Conservation (phyloP, 345 rosid species). For the Pelargonium nanum region DNA sequence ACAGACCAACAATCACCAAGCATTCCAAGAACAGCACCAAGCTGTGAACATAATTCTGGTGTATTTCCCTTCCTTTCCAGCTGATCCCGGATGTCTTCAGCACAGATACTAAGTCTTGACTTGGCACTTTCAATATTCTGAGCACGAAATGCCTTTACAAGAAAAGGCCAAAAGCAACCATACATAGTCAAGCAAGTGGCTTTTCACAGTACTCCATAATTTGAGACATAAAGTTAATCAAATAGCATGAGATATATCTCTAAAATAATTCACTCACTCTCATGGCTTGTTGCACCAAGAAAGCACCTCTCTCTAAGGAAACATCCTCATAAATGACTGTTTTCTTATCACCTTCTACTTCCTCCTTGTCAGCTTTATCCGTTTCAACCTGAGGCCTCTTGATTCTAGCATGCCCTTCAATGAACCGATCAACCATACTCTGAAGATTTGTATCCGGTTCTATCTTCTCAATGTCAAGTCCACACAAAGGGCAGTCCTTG, state of each 20-base stretch:
- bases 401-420: slow-evolving; percentile 93
- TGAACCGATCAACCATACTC: slow-evolving; percentile 68
- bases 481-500: slow-evolving; percentile 90
- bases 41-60: slow-evolving; percentile 88
- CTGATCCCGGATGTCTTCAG: slow-evolving; percentile 73
- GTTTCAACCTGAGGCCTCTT: slow-evolving; percentile 49
- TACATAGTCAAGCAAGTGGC: slow-evolving; percentile 6
- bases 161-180: slow-evolving; percentile 8
- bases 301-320: slow-evolving; percentile 89
- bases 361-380: slow-evolving; percentile 31
- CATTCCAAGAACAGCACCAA: slow-evolving; percentile 97
- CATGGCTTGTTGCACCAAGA: slow-evolving; percentile 96
- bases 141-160: slow-evolving; percentile 66
- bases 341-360: slow-evolving; percentile 29
- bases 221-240: background rate
- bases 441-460: slow-evolving; percentile 72
- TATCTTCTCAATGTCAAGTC: slow-evolving; percentile 79
- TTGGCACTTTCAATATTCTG: slow-evolving; percentile 86
- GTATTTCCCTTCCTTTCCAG: slow-evolving; percentile 59
- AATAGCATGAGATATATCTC: background rate
- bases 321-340: slow-evolving; percentile 82
- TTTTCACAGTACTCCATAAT: background rate
- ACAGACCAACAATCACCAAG: slow-evolving; percentile 96
- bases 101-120: slow-evolving; percentile 70
- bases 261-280: slow-evolving; percentile 47